Evolutionary conservation across 1,284 basidiomycete species (phyloP), one percentile per base, ranked within the genome.

Genomic region (Cystobasidium sp.): DNA sequence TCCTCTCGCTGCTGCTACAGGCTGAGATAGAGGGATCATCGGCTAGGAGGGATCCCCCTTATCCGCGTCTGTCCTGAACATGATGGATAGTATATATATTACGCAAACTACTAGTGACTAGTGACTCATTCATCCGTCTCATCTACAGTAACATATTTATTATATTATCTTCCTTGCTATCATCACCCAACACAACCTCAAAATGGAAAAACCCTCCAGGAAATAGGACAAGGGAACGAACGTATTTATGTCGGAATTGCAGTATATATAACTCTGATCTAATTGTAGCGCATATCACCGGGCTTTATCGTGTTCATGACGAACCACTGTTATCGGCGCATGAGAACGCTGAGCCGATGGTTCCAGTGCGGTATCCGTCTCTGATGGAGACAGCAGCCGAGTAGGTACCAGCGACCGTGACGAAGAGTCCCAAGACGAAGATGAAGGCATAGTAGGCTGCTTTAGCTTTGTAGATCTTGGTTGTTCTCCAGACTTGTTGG

Each of bases 401-500:
- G 80, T 80, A 82, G 6, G 81, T 80, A 58, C 83, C 83, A 1
- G 78, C 81, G n/a, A 83, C 77, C 43, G 80, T 78, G 74, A 83
- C 78, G 74, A 83, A 81, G 4, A 77, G 55, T 22, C 81, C 82
- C 52, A 80, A 63, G 18, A 81, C 76, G 58, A 83, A 77, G 62
- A 83, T 72, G 61, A 78, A 75, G 46, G 80, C 47, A 41, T 81
- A 80, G 51, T 80, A 64, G 12, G 61, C 75, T 64, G 78, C 66
- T 37, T 77, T 58, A 1, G 74, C 49, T 56, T 65, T 71, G 69
- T 67, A 78, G 41, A 66, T 59, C 0, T 69, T 56, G 1, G 65
- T 70, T 6, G 69, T 44, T 59, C 76, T 74, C 41, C 77, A 75
- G 24, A 62, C 51, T 39, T 47, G 46, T 58, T 67, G 72, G 73